Base-by-base conservation (phyloP, 2,329 filamentous ascomycete species). In the Epichloe elymi region DNA sequence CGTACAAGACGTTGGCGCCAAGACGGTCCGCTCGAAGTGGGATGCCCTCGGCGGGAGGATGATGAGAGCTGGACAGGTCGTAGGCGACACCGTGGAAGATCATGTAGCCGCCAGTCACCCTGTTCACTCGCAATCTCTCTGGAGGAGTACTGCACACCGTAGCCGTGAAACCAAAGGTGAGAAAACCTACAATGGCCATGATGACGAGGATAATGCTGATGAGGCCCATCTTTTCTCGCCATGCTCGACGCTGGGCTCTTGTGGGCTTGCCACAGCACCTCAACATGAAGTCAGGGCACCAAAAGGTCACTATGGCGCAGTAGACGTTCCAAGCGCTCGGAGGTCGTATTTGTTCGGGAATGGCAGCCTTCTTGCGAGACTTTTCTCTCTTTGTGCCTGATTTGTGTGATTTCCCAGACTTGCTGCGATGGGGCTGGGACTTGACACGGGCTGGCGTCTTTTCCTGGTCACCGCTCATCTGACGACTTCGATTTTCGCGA, bases 181-280 rank as follows among this genome's bases (percentile, higher is more conserved):
- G 73, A 70, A 91, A 98, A 63, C 93, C 93, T 46, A 98, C 91
- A 62, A 90, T 82, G 10, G 81, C 78, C 74, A 90, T 94, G 63
- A 97, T 90, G 54, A 85, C 64, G 35, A 95, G 64, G 64, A 98
- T 98, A 63, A 98, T 82, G 69, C 90, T 95, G 70, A 96, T 87
- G 53, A 98, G 72, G 2, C 93, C 93, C 75, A 98, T 94, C 76
- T 98, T 98, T 66, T 98, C 93, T 58, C 93, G 81, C 93, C 93
- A 98, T 2, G 93, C 93, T 61, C 88, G 80, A 63, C 89, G 85
- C 67, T 97, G 88, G 15, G 85, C 88, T 67, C 86, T 93, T 44
- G 86, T 78, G 7, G 82, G 81, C 74, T 86, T 94, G 39, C 90
- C 89, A 61, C 89, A 93, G 68, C 88, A 95, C 57, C 78, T 80